phyloP scores from a whole-genome alignment of 2,329 filamentous ascomycete species.

The Beauveria caledonica region DNA sequence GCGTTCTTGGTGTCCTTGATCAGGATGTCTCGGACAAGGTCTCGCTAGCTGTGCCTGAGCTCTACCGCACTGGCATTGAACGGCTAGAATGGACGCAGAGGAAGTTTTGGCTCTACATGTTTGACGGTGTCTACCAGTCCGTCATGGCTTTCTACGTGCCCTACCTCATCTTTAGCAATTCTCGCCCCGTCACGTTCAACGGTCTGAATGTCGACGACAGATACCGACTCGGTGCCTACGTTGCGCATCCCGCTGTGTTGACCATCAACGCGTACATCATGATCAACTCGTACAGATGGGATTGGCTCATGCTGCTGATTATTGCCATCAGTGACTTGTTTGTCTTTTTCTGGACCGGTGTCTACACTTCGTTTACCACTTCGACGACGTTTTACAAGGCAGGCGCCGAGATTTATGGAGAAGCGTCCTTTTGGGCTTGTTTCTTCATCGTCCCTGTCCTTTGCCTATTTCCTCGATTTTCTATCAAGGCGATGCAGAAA shows the following conservation, averaged over 20 bases:
- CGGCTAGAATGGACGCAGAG: constrained; percentile 89
- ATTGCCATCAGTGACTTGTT: constrained; percentile 75
- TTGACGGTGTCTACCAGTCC: constrained; percentile 90
- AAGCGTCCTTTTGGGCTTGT: constrained; percentile 80
- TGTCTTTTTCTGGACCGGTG: constrained; percentile 92
- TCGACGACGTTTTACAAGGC: constrained; percentile 62
- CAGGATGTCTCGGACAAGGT: constrained; percentile 94
- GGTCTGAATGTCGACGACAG: constrained; percentile 74
- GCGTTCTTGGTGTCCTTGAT: constrained; percentile 92
- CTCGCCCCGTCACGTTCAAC: constrained; percentile 59
- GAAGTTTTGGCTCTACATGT: constrained; percentile 97
- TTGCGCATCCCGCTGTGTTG: constrained; percentile 75
- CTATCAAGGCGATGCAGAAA: constrained; percentile 82
- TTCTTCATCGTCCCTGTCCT: constrained; percentile 71
- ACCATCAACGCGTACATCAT: constrained; percentile 92
- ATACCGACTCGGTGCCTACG: constrained; percentile 76
- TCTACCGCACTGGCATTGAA: constrained; percentile 93
- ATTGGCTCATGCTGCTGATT: constrained; percentile 87
- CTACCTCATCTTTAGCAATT: constrained; percentile 67
- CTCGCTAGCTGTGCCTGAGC: constrained; percentile 85
- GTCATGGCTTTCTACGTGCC: constrained; percentile 89
- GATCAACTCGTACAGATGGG: constrained; percentile 95
- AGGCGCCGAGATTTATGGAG: constrained; percentile 68
- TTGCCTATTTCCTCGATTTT: constrained; percentile 80
- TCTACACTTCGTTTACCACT: constrained; percentile 55